phyloP scores from a whole-genome alignment of 2,329 filamentous ascomycete species.

The Lasiodiplodia sp. region DNA sequence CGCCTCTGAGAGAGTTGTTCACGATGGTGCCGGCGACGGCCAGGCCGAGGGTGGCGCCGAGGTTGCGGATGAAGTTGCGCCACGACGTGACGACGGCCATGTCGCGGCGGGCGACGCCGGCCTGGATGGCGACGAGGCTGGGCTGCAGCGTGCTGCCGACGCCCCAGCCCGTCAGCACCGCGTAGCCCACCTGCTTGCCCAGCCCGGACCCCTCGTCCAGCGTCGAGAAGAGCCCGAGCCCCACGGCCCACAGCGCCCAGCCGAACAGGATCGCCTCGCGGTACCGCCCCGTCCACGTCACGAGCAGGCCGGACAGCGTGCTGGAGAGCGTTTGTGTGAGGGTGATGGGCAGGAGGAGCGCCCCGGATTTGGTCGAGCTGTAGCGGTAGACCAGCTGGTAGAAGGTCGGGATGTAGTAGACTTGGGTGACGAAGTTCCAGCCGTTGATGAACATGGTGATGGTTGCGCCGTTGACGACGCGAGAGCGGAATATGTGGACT shows the following conservation, averaged over 20 bases:
- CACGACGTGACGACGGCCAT: conserved; percentile 50
- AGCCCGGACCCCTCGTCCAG: conserved; percentile 45
- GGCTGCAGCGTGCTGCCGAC: conserved; percentile 30
- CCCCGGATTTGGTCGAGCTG: conserved; percentile 52
- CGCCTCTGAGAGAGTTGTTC: conserved; percentile 18
- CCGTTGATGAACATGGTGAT: conserved; percentile 59
- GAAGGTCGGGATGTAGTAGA: conserved; percentile 54
- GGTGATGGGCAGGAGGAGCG: conserved; percentile 53
- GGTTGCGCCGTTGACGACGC: conserved; percentile 63
- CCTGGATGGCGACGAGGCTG: conserved; percentile 41
- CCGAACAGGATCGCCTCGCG: conserved; percentile 53
- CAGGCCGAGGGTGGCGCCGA: conserved; percentile 51
- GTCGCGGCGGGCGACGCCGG: conserved; percentile 48
- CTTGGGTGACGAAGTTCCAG: conserved; percentile 66
- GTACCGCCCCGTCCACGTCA: conserved; percentile 53
- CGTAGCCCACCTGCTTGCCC: conserved; percentile 64
- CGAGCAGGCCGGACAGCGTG: conserved; percentile 58
- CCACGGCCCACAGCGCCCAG: conserved; percentile 29
- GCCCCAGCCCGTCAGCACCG: conserved; percentile 52
- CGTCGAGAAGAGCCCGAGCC: conserved; percentile 30
- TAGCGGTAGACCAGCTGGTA: conserved; percentile 53
- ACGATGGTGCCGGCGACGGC: conserved; percentile 52
- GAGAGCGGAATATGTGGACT: conserved; percentile 62
- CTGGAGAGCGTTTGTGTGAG: conserved; percentile 48
- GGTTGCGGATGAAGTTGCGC: conserved; percentile 50